phyloP scores from a whole-genome alignment of 441 rosid genomes.

The Bocquillonia castaneifolia region DNA sequence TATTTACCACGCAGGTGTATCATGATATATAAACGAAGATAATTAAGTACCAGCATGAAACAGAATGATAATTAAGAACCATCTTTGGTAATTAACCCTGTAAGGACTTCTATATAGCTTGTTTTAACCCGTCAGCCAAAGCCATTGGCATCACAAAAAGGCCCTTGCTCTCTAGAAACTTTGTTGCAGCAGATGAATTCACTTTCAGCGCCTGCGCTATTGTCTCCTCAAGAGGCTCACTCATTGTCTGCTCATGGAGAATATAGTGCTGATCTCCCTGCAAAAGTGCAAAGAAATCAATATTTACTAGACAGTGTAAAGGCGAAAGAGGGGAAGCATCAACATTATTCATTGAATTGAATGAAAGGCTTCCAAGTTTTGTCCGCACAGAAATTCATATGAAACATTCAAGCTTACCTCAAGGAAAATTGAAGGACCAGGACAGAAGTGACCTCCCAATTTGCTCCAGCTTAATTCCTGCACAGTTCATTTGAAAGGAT shows the following conservation, averaged over 20 bases:
- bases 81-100: no score
- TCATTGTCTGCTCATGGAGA: conserved; percentile 36
- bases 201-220: conserved; percentile 39
- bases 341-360: neutral
- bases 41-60: no score
- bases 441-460: conserved; percentile 36
- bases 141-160: conserved; percentile 44
- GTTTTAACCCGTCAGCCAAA: conserved; percentile 24
- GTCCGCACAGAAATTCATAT: neutral
- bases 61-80: no score
- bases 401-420: conserved; percentile 33
- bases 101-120: conserved; percentile 14
- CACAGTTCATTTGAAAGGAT: conserved; percentile 19
- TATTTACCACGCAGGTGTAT: no score
- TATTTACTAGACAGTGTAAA: neutral
- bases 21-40: no score
- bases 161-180: conserved; percentile 51
- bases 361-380: neutral
- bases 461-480: conserved; percentile 57
- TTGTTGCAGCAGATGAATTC: conserved; percentile 43
- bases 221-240: conserved; percentile 50
- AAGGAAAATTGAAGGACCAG: conserved; percentile 38
- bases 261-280: conserved; percentile 54
- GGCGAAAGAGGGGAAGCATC: neutral
- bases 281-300: conserved; percentile 17